Evolutionary conservation across 345 rosid species (phyloP).

Genomic region (Hibiscus mutabilis): DNA sequence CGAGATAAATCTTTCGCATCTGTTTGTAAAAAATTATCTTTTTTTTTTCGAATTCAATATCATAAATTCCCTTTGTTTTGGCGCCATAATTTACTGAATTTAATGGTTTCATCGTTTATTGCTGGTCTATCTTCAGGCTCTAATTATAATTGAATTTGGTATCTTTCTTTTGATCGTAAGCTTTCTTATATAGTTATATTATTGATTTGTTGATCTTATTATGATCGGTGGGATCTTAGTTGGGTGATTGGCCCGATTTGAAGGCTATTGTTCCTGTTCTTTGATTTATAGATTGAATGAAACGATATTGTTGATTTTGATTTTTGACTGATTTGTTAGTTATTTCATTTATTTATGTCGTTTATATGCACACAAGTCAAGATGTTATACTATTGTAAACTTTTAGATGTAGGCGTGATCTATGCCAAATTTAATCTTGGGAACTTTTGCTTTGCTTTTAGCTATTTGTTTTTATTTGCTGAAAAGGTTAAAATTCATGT

Average conservation of each 20-base stretch:
- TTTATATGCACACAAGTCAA: neutral
- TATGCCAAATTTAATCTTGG: neutral
- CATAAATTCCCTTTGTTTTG: neutral
- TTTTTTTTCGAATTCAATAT: neutral
- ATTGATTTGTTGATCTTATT: neutral
- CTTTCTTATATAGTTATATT: neutral
- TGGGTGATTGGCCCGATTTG: neutral
- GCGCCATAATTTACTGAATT: neutral
- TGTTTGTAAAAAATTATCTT: neutral
- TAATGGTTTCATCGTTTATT: neutral
- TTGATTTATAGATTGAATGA: neutral
- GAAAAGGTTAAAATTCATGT: neutral
- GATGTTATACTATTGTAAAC: neutral
- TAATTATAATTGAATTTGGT: neutral
- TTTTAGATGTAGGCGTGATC: neutral
- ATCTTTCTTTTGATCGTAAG: too few relatives aligned
- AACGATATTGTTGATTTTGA: neutral
- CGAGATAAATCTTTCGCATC: neutral
- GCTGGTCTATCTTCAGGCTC: neutral
- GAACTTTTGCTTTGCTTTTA: neutral
- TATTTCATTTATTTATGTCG: neutral
- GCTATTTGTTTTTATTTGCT: neutral
- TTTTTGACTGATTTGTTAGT: neutral
- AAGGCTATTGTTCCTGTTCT: neutral
- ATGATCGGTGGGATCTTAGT: too few relatives aligned